phyloP scores from a whole-genome alignment of 1,284 basidiomycete genomes.

The Sanguinoderma infundibulare region DNA sequence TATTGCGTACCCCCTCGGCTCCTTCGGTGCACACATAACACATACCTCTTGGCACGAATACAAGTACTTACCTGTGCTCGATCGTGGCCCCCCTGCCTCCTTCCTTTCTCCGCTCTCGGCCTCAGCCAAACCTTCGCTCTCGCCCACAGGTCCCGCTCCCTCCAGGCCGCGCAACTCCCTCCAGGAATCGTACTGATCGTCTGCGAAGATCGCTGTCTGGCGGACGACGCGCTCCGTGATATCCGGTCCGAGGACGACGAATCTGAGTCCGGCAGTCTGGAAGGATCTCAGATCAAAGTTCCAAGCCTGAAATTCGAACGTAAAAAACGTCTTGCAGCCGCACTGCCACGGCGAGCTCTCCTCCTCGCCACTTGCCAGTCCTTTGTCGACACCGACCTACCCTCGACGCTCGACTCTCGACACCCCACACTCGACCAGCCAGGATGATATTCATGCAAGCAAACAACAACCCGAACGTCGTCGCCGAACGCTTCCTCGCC shows the following conservation, averaged over 20 bases:
- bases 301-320: background rate
- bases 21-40: background rate
- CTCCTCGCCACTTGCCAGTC: background rate
- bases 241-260: background rate
- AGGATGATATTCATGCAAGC: background rate
- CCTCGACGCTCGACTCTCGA: no score
- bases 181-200: background rate
- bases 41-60: background rate
- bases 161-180: no score
- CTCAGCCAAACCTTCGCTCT: no score
- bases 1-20: background rate
- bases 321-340: background rate
- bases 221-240: background rate
- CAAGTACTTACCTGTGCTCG: no score
- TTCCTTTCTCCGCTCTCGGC: no score
- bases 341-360: background rate
- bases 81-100: no score
- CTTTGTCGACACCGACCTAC: no score
- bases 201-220: no score
- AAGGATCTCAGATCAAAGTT: background rate
- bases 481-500: background rate
- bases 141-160: no score
- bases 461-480: background rate
- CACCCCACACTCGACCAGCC: background rate
- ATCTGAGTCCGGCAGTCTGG: no score